Base-by-base conservation (phyloP, 176 grass and related monocot genomes). In the Cenchrus fungigraminus region DNA sequence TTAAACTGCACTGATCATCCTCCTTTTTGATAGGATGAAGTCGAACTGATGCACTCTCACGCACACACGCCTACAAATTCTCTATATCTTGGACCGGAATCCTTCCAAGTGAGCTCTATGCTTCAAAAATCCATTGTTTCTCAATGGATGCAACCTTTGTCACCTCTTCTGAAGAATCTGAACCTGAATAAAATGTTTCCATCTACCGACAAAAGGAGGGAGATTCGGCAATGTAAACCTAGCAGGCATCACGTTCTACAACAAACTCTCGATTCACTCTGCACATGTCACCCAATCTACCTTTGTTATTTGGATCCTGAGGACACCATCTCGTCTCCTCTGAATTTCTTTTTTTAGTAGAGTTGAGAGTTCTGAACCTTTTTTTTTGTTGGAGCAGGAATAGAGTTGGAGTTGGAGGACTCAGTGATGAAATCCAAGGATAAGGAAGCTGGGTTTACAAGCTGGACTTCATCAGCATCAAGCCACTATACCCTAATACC, bases 41-140 rank as follows among this genome's bases (percentile, higher is more conserved):
- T 96, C 11, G 86, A 91, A 20, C 73, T 88, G 52, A 87, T 91
- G 91, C 55, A 89, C 6, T 80, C 68, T 9, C 89, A 91, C 86
- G 94, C 15, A 60, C 85, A 2, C 89, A 96, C 50, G 78, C 91
- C 15, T 96, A 93, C 51, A 86, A 91, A 8, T 91, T 96, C 67
- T 91, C 91, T 6, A 93, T 96, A 71, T 84, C 94, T 22, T 96
- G 91, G 88, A 84, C 94, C 3, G 87, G 94, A 86, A 77, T 93
- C 62, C 84, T 96, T 55, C 94, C 89, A 46, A 91, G 91, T 91
- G 77, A 87, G 94, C 31, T 83, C 7, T 49, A 79, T 16, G 5
- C 20, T 1, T 13, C 19, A 2, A 8, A 4, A 1, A 49, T 49
- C 8, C 46, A 25, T 44, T 4, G 4, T 75, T 54, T 55, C 4